Evolutionary conservation across 768 basidiomycete genomes (phyloP), one percentile per base, ranked within the genome.

Genomic region (Gymnopilus dilepis): DNA sequence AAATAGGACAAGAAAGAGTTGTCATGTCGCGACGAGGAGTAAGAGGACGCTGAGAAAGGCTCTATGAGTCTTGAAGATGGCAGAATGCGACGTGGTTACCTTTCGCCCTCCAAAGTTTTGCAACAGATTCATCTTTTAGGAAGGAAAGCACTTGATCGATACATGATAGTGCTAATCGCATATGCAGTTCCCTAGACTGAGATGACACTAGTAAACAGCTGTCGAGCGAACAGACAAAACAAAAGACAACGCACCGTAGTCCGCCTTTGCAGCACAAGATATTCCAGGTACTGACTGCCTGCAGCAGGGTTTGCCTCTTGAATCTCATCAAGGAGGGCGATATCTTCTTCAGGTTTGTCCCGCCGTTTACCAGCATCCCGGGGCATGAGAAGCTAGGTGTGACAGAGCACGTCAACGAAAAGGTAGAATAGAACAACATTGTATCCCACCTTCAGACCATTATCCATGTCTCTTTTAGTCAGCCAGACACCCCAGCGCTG

Each of bases 401-500:
- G 3, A 13, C 8, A 30, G 22, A 6, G 28, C n/a, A 22, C 24
- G 38, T 56, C 31, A 42, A n/a, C 33, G 15, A 26, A 24, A 31
- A 28, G 8, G 15, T 37, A 50, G 38, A 15, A 28, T 28, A 17
- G 19, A n/a, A 30, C 28, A 38, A 12, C 26, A 50, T 22, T 48
- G 6, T 15, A 22, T 40, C 70, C 48, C 62, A 92, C 94, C 78
- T 87, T 86, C 24, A 97, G 73, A 4, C 89, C 94, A 43, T 82
- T 84, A 24, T 90, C 87, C 0, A 86, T 77, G 73, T 92, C 87
- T 37, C 82, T 82, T 65, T 82, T 84, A 2, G 87, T 82, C 21
- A 97, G 75, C 95, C 95, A 97, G 7, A 92, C 74, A 2, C 85
- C 90, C 87, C 94, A 95, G 54, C 84, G 81, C 62, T 90, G 87